Base-by-base conservation (phyloP, 1,284 basidiomycete genomes). In the Bondarzewia mesenterica region DNA sequence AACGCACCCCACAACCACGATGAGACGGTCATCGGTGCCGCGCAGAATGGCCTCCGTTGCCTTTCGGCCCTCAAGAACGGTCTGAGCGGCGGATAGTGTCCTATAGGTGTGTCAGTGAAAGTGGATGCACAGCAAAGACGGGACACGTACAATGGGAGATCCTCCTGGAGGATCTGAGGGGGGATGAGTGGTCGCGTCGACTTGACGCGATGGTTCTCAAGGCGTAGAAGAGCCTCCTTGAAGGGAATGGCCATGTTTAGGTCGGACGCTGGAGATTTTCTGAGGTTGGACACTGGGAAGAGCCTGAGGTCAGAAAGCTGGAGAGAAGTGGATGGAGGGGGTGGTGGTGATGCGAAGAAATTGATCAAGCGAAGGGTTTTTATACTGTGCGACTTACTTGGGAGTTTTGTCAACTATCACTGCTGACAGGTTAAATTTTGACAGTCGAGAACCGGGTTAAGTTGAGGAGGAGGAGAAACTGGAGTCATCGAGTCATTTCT, bases 141-240 rank as follows among this genome's bases (percentile, higher is more conserved):
- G 16, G 18, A 35, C 38, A 70, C 77, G 46, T 64, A 84, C 80
- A 90, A 68, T 41, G 86, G 86, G 16, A 85, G 71, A 61, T 96
- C 92, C 68, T 96, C 93, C 58, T 89, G 87, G 3, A 96, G 74
- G 55, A 96, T 93, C 61, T 93, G 89, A 38, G 91, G 91, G 53
- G 93, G 93, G 54, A 96, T 93, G 51, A 95, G 70, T 27, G 92
- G 92, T 40, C 91, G 74, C 37, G 88, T 91, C 21, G 78, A 82
- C 64, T 82, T 91, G 53, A 97, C 92, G 38, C 93, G 74, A 53
- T 80, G 74, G 64, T 97, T 94, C 62, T 94, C 91, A 43, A 96
- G 82, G 47, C 85, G 77, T 47, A 78, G 67, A 55, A 90, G 78
- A 36, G 89, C 90, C 52, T 89, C 84, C 58, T 78, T 78, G 72